phyloP scores from a whole-genome alignment of 768 basidiomycete genomes.

The Naganishia vaughanmartiniae region DNA sequence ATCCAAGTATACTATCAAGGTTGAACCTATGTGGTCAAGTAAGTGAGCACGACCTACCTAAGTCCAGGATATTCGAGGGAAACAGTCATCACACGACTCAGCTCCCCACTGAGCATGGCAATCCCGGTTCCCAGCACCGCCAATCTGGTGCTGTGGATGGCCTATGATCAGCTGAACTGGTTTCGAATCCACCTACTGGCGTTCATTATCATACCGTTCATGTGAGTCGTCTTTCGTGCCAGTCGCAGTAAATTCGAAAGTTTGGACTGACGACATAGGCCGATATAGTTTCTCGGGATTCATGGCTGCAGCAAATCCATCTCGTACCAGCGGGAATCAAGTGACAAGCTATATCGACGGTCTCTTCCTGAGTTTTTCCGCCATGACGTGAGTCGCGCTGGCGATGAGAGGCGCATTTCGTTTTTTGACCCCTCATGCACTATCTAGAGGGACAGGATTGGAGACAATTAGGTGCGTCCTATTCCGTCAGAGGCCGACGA shows the following conservation, averaged over 20 bases:
- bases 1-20: neutral
- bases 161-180: slow-evolving; percentile 12
- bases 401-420: no score
- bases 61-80: neutral
- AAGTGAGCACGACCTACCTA: neutral
- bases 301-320: slow-evolving; percentile 34
- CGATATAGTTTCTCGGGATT: slow-evolving; percentile 30
- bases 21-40: neutral
- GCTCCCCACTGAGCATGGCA: neutral
- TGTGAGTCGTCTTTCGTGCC: slow-evolving; percentile 17
- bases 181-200: slow-evolving; percentile 18
- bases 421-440: neutral
- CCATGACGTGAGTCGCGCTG: slow-evolving; percentile 31
- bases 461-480: neutral
- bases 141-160: slow-evolving; percentile 1
- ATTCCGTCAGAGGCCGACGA: no score
- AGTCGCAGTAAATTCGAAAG: neutral
- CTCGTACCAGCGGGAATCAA: neutral
- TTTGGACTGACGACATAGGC: neutral
- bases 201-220: slow-evolving; percentile 32
- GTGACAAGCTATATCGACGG: slow-evolving; percentile 32
- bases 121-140: neutral
- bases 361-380: slow-evolving; percentile 35
- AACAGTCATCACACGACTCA: neutral
- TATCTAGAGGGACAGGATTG: neutral